These are phyloP conservation scores for Spathaspora boniae DNA, from an alignment of 805 yeast genomes.

Conservation along the genomic window DNA sequence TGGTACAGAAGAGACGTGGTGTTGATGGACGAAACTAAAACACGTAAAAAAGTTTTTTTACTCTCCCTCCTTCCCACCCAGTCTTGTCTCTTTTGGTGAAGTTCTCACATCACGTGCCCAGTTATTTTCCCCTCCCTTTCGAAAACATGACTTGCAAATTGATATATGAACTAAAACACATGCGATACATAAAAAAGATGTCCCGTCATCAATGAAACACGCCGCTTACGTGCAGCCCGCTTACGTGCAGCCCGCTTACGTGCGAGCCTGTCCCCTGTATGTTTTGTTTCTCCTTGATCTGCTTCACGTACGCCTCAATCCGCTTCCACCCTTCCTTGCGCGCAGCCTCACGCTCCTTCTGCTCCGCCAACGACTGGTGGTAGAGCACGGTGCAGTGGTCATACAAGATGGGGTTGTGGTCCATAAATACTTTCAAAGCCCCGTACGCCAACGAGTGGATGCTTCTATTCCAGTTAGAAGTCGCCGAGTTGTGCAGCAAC, in stretches of 20 bases:
- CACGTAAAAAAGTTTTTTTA: too few relatives aligned
- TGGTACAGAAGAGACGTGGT: too few relatives aligned
- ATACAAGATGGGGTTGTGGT: constrained; percentile 84
- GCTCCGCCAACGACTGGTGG: constrained; percentile 74
- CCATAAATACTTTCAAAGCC: constrained; percentile 89
- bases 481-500: constrained; percentile 44
- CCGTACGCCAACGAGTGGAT: constrained; percentile 87
- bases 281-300: constrained; percentile 16
- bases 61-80: too few relatives aligned
- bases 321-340: constrained; percentile 69
- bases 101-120: not conserved
- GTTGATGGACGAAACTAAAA: too few relatives aligned
- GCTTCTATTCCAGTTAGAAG: constrained; percentile 87
- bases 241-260: too few relatives aligned
- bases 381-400: constrained; percentile 90
- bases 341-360: constrained; percentile 57
- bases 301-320: constrained; percentile 56
- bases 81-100: too few relatives aligned
- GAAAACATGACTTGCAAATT: constrained; percentile 1
- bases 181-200: too few relatives aligned
- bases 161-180: constrained; percentile 3
- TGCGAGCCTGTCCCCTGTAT: too few relatives aligned
- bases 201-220: too few relatives aligned
- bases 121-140: not conserved
- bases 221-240: too few relatives aligned